Conservation (phyloP, 441 rosid genomes). For the Sinapis alba region DNA sequence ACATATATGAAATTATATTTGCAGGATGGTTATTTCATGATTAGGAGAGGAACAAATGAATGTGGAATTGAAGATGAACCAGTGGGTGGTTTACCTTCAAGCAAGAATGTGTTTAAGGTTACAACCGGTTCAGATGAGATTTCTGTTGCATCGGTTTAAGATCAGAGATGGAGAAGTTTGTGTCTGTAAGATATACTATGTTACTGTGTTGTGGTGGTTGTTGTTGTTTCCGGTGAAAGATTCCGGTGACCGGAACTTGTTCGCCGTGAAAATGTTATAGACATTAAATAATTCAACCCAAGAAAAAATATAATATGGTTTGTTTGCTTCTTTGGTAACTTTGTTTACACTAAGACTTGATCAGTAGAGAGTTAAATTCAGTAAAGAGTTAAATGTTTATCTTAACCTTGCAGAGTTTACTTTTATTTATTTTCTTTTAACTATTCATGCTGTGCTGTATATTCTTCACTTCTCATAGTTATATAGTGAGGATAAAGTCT, state of each 20-base stretch:
- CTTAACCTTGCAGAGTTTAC: too few relatives aligned
- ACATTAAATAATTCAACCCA: slow-evolving; percentile 15
- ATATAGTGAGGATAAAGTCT: too few relatives aligned
- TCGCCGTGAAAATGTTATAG: slow-evolving; percentile 19
- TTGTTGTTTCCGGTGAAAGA: slow-evolving; percentile 13
- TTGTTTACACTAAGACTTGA: background rate
- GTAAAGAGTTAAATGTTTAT: too few relatives aligned
- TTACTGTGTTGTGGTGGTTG: background rate
- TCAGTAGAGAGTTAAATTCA: too few relatives aligned
- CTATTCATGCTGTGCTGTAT: too few relatives aligned
- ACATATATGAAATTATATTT: background rate
- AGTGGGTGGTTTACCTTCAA: slow-evolving; percentile 79
- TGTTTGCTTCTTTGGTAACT: background rate
- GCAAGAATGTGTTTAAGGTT: slow-evolving; percentile 60
- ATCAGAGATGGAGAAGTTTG: background rate
- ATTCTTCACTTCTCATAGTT: too few relatives aligned
- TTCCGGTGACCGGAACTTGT: slow-evolving; percentile 23
- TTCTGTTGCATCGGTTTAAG: slow-evolving; percentile 46
- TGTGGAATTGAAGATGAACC: slow-evolving; percentile 79
- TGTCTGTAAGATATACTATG: slow-evolving; percentile 17
- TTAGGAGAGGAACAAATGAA: slow-evolving; percentile 77
- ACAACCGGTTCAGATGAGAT: slow-evolving; percentile 35
- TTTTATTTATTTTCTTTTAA: too few relatives aligned
- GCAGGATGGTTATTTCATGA: slow-evolving; percentile 90
- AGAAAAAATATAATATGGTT: slow-evolving; percentile 1